phyloP scores from a whole-genome alignment of 2,329 filamentous ascomycete species.

The Stachybotrys chartarum region DNA sequence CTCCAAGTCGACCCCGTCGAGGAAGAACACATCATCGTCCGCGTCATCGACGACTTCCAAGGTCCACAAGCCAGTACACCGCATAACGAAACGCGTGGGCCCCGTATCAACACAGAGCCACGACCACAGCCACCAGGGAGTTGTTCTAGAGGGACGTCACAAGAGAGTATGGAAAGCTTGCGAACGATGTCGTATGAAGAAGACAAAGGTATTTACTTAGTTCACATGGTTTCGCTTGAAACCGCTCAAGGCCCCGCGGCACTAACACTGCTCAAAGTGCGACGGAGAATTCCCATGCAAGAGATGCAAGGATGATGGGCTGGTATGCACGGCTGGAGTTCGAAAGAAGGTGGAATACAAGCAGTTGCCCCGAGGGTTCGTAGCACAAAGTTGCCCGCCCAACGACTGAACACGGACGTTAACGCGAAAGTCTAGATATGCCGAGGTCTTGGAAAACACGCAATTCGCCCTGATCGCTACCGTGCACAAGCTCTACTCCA shows the following conservation, averaged over 20 bases:
- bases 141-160: slow-evolving; percentile 46
- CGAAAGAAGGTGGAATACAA: slow-evolving; percentile 65
- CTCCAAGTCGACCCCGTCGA: slow-evolving; percentile 25
- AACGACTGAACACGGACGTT: background rate
- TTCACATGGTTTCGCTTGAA: slow-evolving; percentile 1
- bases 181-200: slow-evolving; percentile 61
- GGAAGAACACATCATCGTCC: slow-evolving; percentile 23
- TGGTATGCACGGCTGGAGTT: slow-evolving; percentile 56
- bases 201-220: slow-evolving; percentile 49
- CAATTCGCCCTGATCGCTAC: slow-evolving; percentile 58
- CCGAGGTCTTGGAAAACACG: slow-evolving; percentile 58
- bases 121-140: slow-evolving; percentile 19
- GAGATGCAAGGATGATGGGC: slow-evolving; percentile 57
- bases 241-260: background rate
- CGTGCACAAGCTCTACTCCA: slow-evolving; percentile 58
- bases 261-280: slow-evolving; percentile 34
- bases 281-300: slow-evolving; percentile 61
- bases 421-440: slow-evolving; percentile 36
- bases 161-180: slow-evolving; percentile 63
- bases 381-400: background rate
- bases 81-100: slow-evolving; percentile 43
- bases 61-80: slow-evolving; percentile 41
- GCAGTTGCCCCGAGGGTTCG: slow-evolving; percentile 55
- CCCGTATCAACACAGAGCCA: slow-evolving; percentile 26
- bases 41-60: slow-evolving; percentile 24